Conservation (phyloP, 192 early-diverging fungal genomes). For the Coemansia sp. region DNA sequence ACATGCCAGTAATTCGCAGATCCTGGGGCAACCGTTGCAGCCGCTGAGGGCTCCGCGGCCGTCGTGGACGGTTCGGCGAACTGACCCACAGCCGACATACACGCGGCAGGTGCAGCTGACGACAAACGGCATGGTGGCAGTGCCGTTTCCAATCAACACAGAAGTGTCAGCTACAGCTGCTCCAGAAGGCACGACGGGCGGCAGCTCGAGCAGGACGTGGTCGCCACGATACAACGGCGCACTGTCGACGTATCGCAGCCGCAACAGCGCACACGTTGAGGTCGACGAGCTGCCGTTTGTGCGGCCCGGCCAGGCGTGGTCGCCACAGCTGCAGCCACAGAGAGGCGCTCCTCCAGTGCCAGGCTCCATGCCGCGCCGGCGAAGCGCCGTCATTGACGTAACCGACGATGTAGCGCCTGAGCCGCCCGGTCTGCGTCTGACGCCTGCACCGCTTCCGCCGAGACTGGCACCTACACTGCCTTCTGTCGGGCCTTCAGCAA, state of each 20-base stretch:
- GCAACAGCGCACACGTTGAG: slow-evolving; percentile 47
- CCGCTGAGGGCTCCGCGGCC: slow-evolving; percentile 41
- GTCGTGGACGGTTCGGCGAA: slow-evolving; percentile 46
- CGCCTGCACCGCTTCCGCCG: slow-evolving; percentile 5
- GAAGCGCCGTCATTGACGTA: slow-evolving; percentile 39
- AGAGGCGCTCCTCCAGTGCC: background rate
- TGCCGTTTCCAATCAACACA: slow-evolving; percentile 38
- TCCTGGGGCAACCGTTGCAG: slow-evolving; percentile 37
- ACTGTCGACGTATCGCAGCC: slow-evolving; percentile 30
- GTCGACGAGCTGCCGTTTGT: slow-evolving; percentile 45
- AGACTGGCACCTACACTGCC: background rate
- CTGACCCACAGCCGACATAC: slow-evolving; percentile 38
- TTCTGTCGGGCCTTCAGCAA: background rate
- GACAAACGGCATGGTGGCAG: slow-evolving; percentile 35
- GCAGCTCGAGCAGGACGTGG: background rate
- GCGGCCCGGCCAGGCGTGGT: slow-evolving; percentile 25
- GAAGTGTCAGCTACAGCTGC: background rate
- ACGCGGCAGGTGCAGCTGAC: slow-evolving; percentile 24
- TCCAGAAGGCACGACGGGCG: background rate
- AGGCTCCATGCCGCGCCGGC: slow-evolving; percentile 5
- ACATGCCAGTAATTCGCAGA: slow-evolving; percentile 29
- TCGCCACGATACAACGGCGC: slow-evolving; percentile 16
- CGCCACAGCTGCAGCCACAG: slow-evolving; percentile 11
- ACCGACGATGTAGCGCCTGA: slow-evolving; percentile 12
- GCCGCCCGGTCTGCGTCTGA: background rate